Evolutionary conservation across 768 basidiomycete species (phyloP), one percentile per base, ranked within the genome.

Genomic region (Rhodotorula taiwanensis): DNA sequence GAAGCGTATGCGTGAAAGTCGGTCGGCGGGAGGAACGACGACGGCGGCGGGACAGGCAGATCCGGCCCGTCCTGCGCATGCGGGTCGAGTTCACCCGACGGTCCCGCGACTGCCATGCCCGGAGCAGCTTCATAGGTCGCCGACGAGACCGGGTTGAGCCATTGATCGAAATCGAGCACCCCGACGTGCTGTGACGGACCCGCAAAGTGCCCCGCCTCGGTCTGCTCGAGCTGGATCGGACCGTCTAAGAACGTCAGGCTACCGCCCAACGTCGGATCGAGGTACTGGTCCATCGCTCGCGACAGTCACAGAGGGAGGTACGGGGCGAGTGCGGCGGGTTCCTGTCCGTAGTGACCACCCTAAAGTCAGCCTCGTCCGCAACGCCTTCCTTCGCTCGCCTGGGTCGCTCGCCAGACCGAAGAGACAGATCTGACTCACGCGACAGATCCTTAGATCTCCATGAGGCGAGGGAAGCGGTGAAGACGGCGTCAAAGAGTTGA

Each of bases 181-280:
- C 14, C 27, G 9, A 56, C 31, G 3, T 44, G 44, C 27, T 45
- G 58, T n/a, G 13, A 27, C 43, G 58, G 43, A 25, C 18, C 27
- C 27, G 3, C 21, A 28, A 34, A 28, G 49, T 20, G 27, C 16
- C 13, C 28, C 18, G 61, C 36, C n/a, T 56, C 58, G 47, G 54
- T 34, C 14, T 49, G 30, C 7, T 20, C 15, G 13, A 49, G 48
- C 43, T 57, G 64, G 2, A 57, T 23, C n/a, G 33, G 43, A 13
- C 34, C 45, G 41, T 64, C 63, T 57, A 64, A 58, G 58, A 55
- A 65, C 25, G 43, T 58, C 49, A 65, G 58, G 5, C 49, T 10
- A 15, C 54, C 58, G 11, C 49, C 33, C 20, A 64, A 14, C 5
- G 58, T 51, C 16, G 58, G 64, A 53, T 65, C 64, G 49, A 65